These are phyloP conservation scores for Pythium vanterpoolii DNA, from an alignment of 352 stramenopile genomes.

Conservation along the genomic window DNA sequence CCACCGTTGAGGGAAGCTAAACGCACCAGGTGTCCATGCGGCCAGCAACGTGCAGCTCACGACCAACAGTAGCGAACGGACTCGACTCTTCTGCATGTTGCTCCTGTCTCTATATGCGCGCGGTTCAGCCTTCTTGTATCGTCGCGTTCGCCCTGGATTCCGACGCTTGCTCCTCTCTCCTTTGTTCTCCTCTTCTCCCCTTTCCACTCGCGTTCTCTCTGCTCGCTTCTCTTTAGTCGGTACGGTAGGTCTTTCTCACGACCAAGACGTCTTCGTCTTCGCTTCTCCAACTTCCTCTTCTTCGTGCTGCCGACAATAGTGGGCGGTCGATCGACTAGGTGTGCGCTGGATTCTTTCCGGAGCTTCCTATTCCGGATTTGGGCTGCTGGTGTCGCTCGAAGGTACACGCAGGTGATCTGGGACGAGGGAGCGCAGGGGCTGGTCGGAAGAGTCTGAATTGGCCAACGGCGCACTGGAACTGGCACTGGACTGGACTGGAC, in stretches of 20 bases:
- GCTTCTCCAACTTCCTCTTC: not conserved
- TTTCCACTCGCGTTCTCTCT: not conserved
- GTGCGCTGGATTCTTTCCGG: constrained; percentile 3
- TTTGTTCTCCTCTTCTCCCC: not conserved
- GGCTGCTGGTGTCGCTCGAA: constrained; percentile 2
- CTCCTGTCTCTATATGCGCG: not conserved
- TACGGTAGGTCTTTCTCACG: not conserved
- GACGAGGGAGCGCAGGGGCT: constrained; percentile 3
- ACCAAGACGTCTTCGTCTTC: not conserved
- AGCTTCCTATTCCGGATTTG: not conserved
- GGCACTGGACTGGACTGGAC: too few relatives aligned
- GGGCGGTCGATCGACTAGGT: not conserved
- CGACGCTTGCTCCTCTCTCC: not conserved
- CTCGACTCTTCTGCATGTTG: not conserved
- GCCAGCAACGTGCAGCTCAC: constrained; percentile 2
- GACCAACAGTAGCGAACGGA: not conserved
- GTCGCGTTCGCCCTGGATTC: not conserved
- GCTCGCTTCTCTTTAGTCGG: not conserved
- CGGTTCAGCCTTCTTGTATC: not conserved
- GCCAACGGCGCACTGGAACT: too few relatives aligned
- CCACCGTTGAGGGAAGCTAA: not conserved
- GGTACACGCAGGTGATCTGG: constrained; percentile 2
- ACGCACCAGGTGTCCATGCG: constrained; percentile 2
- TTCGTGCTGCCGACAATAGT: not conserved
- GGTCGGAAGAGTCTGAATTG: not conserved